These are phyloP conservation scores for Starmerella bombi DNA, from an alignment of 805 yeast genomes.

Conservation along the genomic window DNA sequence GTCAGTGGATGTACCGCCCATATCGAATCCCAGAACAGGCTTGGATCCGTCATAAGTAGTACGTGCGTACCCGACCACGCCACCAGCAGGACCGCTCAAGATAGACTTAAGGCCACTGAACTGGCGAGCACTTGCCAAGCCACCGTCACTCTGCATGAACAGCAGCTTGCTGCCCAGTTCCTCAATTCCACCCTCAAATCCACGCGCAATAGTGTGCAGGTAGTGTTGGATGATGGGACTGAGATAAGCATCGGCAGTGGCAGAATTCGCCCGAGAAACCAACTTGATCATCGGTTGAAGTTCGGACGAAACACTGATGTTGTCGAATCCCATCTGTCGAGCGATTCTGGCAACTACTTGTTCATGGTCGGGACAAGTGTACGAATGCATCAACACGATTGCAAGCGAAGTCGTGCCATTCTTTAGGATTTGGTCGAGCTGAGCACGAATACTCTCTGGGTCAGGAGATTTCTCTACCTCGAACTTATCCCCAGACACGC, in stretches of 20 bases:
- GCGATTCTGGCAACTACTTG: constrained; percentile 46
- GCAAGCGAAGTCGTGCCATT: constrained; percentile 59
- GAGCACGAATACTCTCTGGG: constrained; percentile 30
- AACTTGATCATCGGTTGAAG: constrained; percentile 69
- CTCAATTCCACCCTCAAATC: constrained; percentile 41
- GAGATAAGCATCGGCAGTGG: constrained; percentile 69
- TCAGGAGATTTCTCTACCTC: constrained; percentile 44
- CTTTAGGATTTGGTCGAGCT: constrained; percentile 35
- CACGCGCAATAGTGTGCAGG: constrained; percentile 45
- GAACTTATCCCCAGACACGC: constrained; percentile 57
- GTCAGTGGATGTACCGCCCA: constrained; percentile 89
- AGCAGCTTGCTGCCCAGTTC: constrained; percentile 27
- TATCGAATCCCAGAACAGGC: constrained; percentile 71
- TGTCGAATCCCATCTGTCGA: constrained; percentile 47
- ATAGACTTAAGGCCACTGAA: constrained; percentile 85
- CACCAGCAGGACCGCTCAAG: constrained; percentile 95
- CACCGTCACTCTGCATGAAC: constrained; percentile 96
- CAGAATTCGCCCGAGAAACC: constrained; percentile 62
- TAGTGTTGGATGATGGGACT: constrained; percentile 67
- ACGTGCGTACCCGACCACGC: constrained; percentile 83
- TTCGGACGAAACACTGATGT: constrained; percentile 54
- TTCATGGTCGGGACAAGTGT: constrained; percentile 63
- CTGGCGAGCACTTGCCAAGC: constrained; percentile 66
- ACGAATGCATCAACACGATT: constrained; percentile 58
- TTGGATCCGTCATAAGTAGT: constrained; percentile 45